A percentile compares a stretch with the other conserved stretches of the same genome.
Conservation (phyloP, 371 early-diverging fungal genomes). For the Lichtheimia ornata region DNA sequence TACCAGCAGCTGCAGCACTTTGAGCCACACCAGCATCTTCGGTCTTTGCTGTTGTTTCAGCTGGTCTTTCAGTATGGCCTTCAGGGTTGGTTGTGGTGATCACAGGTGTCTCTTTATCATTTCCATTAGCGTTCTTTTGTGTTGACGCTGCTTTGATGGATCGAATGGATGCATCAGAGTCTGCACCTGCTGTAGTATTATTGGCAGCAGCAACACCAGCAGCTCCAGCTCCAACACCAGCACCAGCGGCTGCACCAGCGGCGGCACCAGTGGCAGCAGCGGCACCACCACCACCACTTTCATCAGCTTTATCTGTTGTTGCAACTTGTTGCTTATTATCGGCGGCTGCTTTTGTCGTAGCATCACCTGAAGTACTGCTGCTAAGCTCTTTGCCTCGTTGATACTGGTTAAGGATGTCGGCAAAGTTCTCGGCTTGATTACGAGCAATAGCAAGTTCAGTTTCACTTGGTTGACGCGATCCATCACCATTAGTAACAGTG, state of each 20-base stretch:
- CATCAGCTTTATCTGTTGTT: not conserved
- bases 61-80: slow-evolving; percentile 11
- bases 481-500: slow-evolving; percentile 72
- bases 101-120: slow-evolving; percentile 8
- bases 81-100: slow-evolving; percentile 19
- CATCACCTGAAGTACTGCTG: not conserved
- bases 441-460: slow-evolving; percentile 70
- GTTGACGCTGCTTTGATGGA: slow-evolving; percentile 18
- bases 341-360: not conserved
- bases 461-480: slow-evolving; percentile 61
- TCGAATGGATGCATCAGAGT: slow-evolving; percentile 11
- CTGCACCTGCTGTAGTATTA: slow-evolving; percentile 5
- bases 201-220: not conserved
- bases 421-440: slow-evolving; percentile 70
- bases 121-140: not conserved
- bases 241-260: slow-evolving; percentile 3
- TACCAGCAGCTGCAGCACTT: slow-evolving; percentile 4
- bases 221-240: not conserved
- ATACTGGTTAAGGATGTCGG: slow-evolving; percentile 45
- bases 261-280: slow-evolving; percentile 1
- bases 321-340: not conserved
- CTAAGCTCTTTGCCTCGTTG: slow-evolving; percentile 5
- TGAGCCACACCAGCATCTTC: slow-evolving; percentile 6
- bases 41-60: not conserved
- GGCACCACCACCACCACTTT: not conserved